A percentile compares a stretch with the other conserved stretches of the same genome.
These are phyloP conservation scores for Populus tremula DNA, from an alignment of 345 rosid genomes.

Conservation along the genomic window DNA sequence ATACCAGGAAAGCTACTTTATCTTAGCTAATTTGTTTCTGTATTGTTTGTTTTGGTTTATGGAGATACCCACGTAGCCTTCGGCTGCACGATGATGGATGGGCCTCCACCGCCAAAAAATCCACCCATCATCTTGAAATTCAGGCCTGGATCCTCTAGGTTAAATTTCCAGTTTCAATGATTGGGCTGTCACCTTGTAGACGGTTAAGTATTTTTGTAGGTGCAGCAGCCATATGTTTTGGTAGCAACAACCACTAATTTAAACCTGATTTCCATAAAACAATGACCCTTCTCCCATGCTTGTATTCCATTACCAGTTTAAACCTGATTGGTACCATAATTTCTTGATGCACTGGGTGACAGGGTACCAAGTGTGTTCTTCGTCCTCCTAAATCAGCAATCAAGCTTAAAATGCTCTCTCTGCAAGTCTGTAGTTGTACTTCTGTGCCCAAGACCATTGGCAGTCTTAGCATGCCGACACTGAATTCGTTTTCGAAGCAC, in stretches of 20 bases:
- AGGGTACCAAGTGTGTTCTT: slow-evolving; percentile 68
- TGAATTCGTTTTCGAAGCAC: slow-evolving; percentile 35
- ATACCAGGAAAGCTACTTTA: too few species aligned
- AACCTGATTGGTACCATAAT: slow-evolving; percentile 37
- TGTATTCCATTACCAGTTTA: slow-evolving; percentile 13
- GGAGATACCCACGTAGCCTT: too few species aligned
- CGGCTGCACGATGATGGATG: too few species aligned
- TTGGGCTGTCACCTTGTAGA: too few species aligned
- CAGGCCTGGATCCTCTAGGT: too few species aligned
- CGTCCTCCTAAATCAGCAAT: slow-evolving; percentile 41
- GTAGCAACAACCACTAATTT: too few species aligned
- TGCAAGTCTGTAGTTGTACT: slow-evolving; percentile 36
- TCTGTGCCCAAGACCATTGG: slow-evolving; percentile 42
- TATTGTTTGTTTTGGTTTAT: too few species aligned
- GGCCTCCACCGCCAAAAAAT: too few species aligned
- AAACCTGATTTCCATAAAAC: neutral
- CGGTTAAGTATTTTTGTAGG: neutral
- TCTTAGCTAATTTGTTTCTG: too few species aligned
- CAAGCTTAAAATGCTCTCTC: slow-evolving; percentile 47
- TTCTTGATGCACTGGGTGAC: slow-evolving; percentile 52
- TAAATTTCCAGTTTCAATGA: too few species aligned
- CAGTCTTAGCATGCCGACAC: slow-evolving; percentile 41
- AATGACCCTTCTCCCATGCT: neutral
- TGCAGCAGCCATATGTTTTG: neutral
- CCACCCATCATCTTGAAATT: too few species aligned